A percentile compares a stretch with the other conserved stretches of the same genome.
phyloP scores from a whole-genome alignment of 768 basidiomycete genomes.

The Rhodotorula diobovata region DNA sequence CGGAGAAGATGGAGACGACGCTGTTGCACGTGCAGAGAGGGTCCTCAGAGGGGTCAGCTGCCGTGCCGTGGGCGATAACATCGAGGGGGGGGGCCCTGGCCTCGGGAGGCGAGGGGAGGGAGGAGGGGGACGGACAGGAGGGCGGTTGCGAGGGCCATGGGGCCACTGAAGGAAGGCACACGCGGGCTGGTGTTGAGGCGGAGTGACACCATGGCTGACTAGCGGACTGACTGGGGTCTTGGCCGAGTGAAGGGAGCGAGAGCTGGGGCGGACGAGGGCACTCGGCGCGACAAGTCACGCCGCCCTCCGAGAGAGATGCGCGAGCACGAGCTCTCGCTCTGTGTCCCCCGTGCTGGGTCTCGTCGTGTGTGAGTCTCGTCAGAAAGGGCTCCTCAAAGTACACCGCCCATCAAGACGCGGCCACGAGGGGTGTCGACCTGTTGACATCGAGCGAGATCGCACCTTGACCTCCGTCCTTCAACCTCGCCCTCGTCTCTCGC shows the following conservation, averaged over 20 bases:
- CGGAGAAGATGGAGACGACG: constrained; percentile 31
- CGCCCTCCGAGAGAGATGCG: too few relatives aligned
- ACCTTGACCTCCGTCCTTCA: neutral
- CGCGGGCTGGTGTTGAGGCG: constrained; percentile 22
- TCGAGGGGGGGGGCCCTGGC: neutral
- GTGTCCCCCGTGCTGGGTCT: too few relatives aligned
- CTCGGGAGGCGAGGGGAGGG: neutral
- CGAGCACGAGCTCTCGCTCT: neutral
- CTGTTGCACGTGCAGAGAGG: constrained; percentile 1
- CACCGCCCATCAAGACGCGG: too few relatives aligned
- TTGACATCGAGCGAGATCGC: neutral
- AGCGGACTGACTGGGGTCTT: neutral
- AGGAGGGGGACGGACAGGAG: constrained; percentile 14
- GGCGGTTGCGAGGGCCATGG: constrained; percentile 26
- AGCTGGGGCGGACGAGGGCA: too few relatives aligned
- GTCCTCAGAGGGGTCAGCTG: neutral
- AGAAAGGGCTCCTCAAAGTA: too few relatives aligned
- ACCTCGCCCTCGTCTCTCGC: neutral
- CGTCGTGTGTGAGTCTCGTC: too few relatives aligned
- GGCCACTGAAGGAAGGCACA: constrained; percentile 28
- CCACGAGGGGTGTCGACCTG: too few relatives aligned
- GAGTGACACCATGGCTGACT: constrained; percentile 7
- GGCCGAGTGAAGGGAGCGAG: neutral
- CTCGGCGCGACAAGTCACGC: too few relatives aligned
- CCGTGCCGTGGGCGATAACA: neutral